Conservation (phyloP, 352 stramenopile species). For the Phytophthora parvispora region DNA sequence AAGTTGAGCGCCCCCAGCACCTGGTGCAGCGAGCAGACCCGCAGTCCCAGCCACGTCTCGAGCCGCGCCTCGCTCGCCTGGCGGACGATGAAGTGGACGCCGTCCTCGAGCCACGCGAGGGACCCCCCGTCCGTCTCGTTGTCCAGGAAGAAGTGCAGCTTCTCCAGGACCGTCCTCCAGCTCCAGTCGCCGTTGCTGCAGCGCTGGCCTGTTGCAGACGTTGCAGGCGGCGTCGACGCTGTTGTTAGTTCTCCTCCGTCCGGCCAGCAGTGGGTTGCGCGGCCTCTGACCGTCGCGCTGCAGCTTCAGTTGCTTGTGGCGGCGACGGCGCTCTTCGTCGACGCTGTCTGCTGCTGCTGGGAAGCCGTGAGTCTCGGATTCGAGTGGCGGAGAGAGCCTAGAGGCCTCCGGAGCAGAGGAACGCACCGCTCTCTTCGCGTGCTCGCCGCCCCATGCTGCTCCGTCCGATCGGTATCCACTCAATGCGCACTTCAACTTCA, state of each 20-base stretch:
- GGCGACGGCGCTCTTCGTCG: background rate
- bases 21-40: conserved; percentile 28
- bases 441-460: conserved; percentile 24
- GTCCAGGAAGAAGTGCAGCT: conserved; percentile 28
- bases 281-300: conserved; percentile 8
- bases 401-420: background rate
- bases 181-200: conserved; percentile 13
- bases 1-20: conserved; percentile 33
- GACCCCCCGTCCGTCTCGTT: conserved; percentile 11
- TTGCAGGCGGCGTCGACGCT: background rate
- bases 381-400: background rate
- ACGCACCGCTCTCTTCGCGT: conserved; percentile 27
- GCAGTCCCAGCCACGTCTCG: conserved; percentile 21
- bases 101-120: conserved; percentile 27
- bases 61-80: conserved; percentile 15
- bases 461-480: background rate
- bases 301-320: conserved; percentile 30
- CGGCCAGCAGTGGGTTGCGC: background rate
- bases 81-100: conserved; percentile 23
- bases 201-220: conserved; percentile 9
- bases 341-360: conserved; percentile 1
- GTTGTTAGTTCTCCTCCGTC: background rate
- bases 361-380: background rate
- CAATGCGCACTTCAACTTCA: conserved; percentile 39
- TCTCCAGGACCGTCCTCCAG: conserved; percentile 28